Base-by-base conservation (phyloP, 768 basidiomycete species). In the Kwoniella sp. region DNA sequence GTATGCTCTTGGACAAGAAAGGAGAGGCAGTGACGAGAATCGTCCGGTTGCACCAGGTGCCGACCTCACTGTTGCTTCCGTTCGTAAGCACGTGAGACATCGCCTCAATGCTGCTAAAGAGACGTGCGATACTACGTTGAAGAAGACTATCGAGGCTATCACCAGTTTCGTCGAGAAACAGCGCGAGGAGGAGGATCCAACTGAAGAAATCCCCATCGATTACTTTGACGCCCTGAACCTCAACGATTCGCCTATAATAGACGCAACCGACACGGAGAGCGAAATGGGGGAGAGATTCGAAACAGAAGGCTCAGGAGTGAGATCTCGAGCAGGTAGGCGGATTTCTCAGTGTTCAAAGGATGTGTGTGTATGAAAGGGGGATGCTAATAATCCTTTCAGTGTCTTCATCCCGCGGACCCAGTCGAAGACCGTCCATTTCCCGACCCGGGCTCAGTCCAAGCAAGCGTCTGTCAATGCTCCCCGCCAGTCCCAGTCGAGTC, bases 41-140 rank as follows among this genome's bases (percentile, higher is more conserved):
- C 22, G 62, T 19, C 69, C 74, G 24, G 66, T 69, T 1, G 68
- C 72, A 1, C 65, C 67, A 19, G 65, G 68, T 13, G 70, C 71
- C 5, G 76, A 76, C 9, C 70, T 80, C 49, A 77, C 74, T 25
- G 55, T 72, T 3, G 74, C 74, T 0, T 74, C 75, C 26, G 81
- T 97, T 67, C 85, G 90, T 65, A 87, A 92, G 59, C 94, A 97
- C 83, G 91, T 98, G 73, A 91, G 90, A 40, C 87, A 92, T 68
- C 88, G 96, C 62, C 87, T 98, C 80, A 90, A 88, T 82, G 89
- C 89, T 2, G 93, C 95, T 62, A 98, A 99, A 83, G 87, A 90
- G 55, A 90, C 91, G 68, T 99, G 95, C 84, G 92, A 99, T 86
- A 90, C 90, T 83, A 92, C 96, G 81, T 86, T 99, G 9, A 88